Evolutionary conservation across 805 yeast genomes (phyloP).

Genomic region (Metschnikowia vanudenii): DNA sequence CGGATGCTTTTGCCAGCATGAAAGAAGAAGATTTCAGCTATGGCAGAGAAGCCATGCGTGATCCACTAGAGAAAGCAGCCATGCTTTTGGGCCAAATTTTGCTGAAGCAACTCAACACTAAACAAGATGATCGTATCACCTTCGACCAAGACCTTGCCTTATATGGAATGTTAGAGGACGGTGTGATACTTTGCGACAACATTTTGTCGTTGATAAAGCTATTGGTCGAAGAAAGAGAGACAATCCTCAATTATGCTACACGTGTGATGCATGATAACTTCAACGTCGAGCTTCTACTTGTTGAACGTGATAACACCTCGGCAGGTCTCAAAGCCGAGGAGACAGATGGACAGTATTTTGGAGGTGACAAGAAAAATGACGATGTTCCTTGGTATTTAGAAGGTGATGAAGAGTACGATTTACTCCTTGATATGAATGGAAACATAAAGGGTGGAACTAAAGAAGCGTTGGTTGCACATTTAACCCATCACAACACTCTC

Average conservation of each 20-base stretch:
- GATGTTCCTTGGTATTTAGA: constrained; percentile 72
- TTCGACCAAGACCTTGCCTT: constrained; percentile 41
- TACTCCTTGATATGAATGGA: constrained; percentile 62
- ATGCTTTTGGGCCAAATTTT: constrained; percentile 46
- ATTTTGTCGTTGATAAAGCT: constrained; percentile 48
- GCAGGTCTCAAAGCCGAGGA: constrained; percentile 39
- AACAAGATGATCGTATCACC: constrained; percentile 33
- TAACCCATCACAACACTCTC: constrained; percentile 68
- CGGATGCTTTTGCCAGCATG: constrained; percentile 67
- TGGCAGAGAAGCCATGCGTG: constrained; percentile 36
- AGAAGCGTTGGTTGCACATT: constrained; percentile 72
- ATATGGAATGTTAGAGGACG: constrained; percentile 36
- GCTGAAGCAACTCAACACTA: constrained; percentile 43
- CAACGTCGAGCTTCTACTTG: constrained; percentile 55
- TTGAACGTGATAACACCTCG: constrained; percentile 43
- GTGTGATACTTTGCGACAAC: constrained; percentile 34
- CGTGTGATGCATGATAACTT: constrained; percentile 75
- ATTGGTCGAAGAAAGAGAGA: constrained; percentile 68
- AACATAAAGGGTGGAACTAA: constrained; percentile 80
- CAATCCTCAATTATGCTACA: constrained; percentile 68
- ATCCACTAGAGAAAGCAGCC: constrained; percentile 51
- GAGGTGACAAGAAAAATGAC: constrained; percentile 34
- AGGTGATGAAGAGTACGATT: constrained; percentile 60
- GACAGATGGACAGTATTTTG: constrained; percentile 29
- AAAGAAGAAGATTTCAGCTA: constrained; percentile 51